A percentile compares a stretch with the other conserved stretches of the same genome.
Conservation (phyloP, 192 early-diverging fungal species). For the Gonapodya sp. region DNA sequence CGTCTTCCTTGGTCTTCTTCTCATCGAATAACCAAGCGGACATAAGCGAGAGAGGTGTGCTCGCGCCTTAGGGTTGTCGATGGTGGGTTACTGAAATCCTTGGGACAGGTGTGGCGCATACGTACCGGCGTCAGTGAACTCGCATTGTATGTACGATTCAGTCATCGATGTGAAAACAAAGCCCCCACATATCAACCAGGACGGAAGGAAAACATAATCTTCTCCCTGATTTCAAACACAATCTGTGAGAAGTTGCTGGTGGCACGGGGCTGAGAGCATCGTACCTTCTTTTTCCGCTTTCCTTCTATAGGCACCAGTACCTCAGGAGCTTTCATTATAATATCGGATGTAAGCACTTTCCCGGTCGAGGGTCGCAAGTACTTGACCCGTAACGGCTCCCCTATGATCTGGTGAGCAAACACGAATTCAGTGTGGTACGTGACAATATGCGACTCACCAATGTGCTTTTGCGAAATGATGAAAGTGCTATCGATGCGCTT, state of each 20-base stretch:
- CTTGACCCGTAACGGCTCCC: neutral
- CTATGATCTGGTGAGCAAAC: neutral
- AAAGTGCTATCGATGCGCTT: neutral
- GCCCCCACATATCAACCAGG: neutral
- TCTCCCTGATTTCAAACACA: no score
- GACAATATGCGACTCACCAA: neutral
- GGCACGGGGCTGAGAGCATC: no score
- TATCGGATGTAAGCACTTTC: neutral
- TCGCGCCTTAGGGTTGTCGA: neutral
- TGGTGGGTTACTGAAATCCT: neutral
- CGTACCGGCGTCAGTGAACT: neutral
- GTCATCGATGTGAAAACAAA: constrained; percentile 1
- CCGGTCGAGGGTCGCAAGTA: neutral
- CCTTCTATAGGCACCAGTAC: constrained; percentile 4
- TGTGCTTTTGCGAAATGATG: constrained; percentile 2
- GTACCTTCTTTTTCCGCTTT: neutral
- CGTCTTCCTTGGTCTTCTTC: neutral
- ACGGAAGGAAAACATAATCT: neutral
- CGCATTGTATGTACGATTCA: constrained; percentile 1
- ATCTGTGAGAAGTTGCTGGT: no score
- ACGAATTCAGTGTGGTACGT: neutral
- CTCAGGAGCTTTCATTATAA: neutral
- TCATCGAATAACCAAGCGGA: neutral
- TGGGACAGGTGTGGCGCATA: neutral
- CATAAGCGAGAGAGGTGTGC: neutral